Percentiles rank a stretch among this genome's conserved stretches.
phyloP scores from a whole-genome alignment of 2,329 filamentous ascomycete species.

The Colletotrichum caudatum region DNA sequence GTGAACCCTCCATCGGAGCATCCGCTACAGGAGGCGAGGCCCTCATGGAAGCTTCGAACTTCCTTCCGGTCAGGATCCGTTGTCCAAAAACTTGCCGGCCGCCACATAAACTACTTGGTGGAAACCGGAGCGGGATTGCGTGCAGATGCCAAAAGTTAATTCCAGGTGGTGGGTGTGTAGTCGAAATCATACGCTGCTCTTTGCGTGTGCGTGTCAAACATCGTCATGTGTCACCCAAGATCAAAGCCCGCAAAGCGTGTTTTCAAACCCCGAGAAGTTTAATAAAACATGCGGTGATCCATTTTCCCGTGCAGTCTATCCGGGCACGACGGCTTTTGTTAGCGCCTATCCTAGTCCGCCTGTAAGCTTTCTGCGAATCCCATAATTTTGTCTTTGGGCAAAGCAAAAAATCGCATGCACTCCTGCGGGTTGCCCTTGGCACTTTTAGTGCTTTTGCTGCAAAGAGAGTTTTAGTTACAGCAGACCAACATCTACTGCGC shows the following conservation, averaged over 20 bases:
- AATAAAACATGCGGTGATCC: constrained; percentile 11
- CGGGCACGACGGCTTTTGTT: constrained; percentile 13
- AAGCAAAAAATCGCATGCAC: constrained; percentile 2
- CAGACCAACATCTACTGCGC: constrained; percentile 23
- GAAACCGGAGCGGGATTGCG: constrained; percentile 38
- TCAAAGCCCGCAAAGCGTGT: constrained; percentile 40
- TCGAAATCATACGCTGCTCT: not conserved
- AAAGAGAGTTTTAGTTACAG: constrained; percentile 19
- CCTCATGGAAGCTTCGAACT: constrained; percentile 28
- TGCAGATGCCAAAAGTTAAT: constrained; percentile 41
- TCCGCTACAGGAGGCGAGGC: constrained; percentile 2
- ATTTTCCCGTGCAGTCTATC: constrained; percentile 12
- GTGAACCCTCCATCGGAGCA: not conserved
- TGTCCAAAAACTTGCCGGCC: constrained; percentile 30
- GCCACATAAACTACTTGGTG: not conserved
- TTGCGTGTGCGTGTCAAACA: constrained; percentile 33
- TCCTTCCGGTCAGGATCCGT: constrained; percentile 34
- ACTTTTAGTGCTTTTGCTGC: no score
- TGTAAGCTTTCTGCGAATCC: constrained; percentile 25
- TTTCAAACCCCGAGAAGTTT: constrained; percentile 40
- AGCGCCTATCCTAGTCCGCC: constrained; percentile 25
- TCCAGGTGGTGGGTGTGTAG: constrained; percentile 19
- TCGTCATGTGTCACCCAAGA: constrained; percentile 38
- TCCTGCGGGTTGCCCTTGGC: not conserved
- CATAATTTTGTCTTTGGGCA: constrained; percentile 12